Conservation (phyloP, 2,329 filamentous ascomycete genomes). For the Fusarium decemcellulare region DNA sequence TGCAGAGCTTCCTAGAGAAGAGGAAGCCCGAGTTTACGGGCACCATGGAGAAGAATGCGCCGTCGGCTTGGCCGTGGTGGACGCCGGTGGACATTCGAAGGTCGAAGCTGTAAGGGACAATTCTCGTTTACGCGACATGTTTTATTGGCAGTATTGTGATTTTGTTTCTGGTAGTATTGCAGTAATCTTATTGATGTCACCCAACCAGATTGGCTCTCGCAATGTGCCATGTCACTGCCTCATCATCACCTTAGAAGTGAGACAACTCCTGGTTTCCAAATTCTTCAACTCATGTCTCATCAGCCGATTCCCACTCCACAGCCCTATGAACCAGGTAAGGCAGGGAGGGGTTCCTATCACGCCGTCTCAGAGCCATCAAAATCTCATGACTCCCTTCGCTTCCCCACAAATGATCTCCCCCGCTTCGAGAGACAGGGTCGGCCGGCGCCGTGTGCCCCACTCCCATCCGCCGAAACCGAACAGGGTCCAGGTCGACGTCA, state of each 20-base stretch:
- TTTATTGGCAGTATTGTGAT: too few species aligned
- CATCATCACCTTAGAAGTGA: conserved; percentile 2
- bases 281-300: conserved; percentile 21
- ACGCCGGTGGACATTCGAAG: conserved; percentile 57
- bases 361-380: conserved; percentile 8
- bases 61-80: conserved; percentile 79
- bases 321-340: conserved; percentile 5
- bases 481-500: conserved; percentile 26
- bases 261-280: conserved; percentile 8
- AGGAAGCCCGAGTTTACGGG: conserved; percentile 73
- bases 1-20: conserved; percentile 79
- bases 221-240: neutral
- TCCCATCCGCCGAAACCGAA: conserved; percentile 19
- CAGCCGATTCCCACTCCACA: conserved; percentile 23
- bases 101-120: conserved; percentile 41
- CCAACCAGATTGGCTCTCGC: neutral
- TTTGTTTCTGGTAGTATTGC: neutral
- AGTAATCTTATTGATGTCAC: neutral
- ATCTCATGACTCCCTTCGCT: conserved; percentile 3
- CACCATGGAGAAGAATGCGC: conserved; percentile 71
- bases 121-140: neutral
- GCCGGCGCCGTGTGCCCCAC: conserved; percentile 34
- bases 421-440: conserved; percentile 13
- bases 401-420: conserved; percentile 31
- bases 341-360: neutral